Evolutionary conservation across 202 grass and related monocot genomes (phyloP), one percentile per base, ranked within the genome.

Genomic region (Panicum hallii): DNA sequence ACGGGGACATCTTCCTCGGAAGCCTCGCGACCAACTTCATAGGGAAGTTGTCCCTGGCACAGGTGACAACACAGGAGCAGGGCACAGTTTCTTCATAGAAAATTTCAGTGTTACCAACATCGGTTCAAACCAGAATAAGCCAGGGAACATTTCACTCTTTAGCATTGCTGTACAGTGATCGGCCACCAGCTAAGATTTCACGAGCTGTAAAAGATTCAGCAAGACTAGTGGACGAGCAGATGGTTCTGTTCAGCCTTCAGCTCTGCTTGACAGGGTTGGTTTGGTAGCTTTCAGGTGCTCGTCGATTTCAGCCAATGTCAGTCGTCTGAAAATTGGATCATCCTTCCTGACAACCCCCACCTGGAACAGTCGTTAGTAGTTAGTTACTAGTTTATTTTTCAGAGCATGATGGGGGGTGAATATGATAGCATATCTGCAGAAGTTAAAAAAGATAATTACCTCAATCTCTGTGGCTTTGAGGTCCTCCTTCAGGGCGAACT

Each of bases 391-490:
- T 69, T 43, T 36, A 55, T 34, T 53, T 12, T 58, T 63, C 74
- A 63, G 55, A 2, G 23, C 30, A 44, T 43, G 4, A 38, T 28
- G 19, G 15, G 56, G 19, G 6, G 2, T 7, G 62, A 72, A 64
- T 41, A 40, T 23, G n/a, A 45, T 9, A 69, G n/a, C 32, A 44
- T 85, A 61, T 46, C 16, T 38, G 6, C 12, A 17, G 10, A 34
- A 45, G 54, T 2, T 22, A 62, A 82, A 62, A 55, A 55, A 15
- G 49, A 75, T 12, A 64, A 64, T 65, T 93, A 91, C 92, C 95
- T 94, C 95, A 19, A 91, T 81, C 64, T 94, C 87, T 43, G 77
- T 86, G 80, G 80, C 85, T 77, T 90, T 85, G 64, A 90, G 80
- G 84, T 95, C 85, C 50, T 41, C 85, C 81, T 91, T 53, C 43